phyloP scores from a whole-genome alignment of 768 basidiomycete genomes.

The Serendipita sp. region DNA sequence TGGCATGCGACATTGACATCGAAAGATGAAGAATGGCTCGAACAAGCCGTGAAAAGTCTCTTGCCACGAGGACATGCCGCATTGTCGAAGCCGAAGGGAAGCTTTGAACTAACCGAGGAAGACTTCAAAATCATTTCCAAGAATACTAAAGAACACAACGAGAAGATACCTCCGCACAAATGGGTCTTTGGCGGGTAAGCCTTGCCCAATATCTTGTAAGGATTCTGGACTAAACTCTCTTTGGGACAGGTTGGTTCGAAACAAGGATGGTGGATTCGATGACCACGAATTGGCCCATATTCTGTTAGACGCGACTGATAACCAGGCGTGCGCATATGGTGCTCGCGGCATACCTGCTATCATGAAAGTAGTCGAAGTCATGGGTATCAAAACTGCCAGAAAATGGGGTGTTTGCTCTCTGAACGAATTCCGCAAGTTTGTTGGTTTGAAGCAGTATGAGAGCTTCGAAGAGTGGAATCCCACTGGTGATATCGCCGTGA shows the following conservation, averaged over 20 bases:
- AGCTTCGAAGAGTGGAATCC: slow-evolving; percentile 23
- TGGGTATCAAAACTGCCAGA: slow-evolving; percentile 51
- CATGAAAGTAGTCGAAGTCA: slow-evolving; percentile 49
- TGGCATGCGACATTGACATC: slow-evolving; percentile 53
- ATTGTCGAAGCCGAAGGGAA: neutral
- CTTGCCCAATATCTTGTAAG: neutral
- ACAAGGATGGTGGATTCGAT: slow-evolving; percentile 42
- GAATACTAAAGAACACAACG: neutral
- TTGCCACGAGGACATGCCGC: slow-evolving; percentile 30
- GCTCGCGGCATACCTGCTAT: slow-evolving; percentile 54
- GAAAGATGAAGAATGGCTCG: slow-evolving; percentile 42
- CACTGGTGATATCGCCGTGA: slow-evolving; percentile 21
- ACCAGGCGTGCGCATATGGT: slow-evolving; percentile 43
- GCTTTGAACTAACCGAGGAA: neutral
- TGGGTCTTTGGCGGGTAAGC: neutral
- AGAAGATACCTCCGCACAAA: neutral
- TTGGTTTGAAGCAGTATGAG: slow-evolving; percentile 14
- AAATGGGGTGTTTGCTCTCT: slow-evolving; percentile 50
- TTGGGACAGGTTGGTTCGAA: slow-evolving; percentile 35
- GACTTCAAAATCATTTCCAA: neutral
- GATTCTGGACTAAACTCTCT: neutral
- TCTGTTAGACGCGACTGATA: slow-evolving; percentile 44
- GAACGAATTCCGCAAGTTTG: slow-evolving; percentile 31
- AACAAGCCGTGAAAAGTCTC: slow-evolving; percentile 29
- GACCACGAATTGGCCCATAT: slow-evolving; percentile 48